Evolutionary conservation across 225 moss, liverwort and hornwort species (phyloP).

Genomic region (Antitrichia curtipendula): DNA sequence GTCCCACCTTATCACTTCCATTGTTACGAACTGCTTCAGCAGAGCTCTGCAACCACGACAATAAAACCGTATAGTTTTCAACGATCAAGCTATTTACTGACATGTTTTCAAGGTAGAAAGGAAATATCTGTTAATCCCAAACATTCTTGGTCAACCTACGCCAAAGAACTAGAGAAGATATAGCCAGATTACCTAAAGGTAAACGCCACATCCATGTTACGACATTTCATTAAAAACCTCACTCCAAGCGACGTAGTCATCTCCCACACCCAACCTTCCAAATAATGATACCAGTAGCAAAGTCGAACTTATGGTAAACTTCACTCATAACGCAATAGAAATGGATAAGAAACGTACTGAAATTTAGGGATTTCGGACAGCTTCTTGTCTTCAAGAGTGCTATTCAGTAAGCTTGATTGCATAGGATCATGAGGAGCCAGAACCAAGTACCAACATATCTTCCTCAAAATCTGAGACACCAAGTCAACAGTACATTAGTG

Average conservation of each 20-base stretch:
- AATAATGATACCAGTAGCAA: background rate
- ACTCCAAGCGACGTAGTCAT: background rate
- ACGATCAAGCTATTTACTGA: background rate
- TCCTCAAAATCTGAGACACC: conserved; percentile 69
- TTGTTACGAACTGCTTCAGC: conserved; percentile 79
- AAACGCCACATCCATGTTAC: background rate
- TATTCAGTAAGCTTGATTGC: conserved; percentile 94
- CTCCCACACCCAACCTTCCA: background rate
- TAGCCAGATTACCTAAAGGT: background rate
- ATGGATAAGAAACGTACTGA: conserved; percentile 36
- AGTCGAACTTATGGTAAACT: background rate
- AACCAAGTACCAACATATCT: conserved; percentile 89
- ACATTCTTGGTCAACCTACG: background rate
- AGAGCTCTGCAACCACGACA: conserved; percentile 48
- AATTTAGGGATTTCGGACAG: conserved; percentile 92
- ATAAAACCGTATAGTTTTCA: background rate
- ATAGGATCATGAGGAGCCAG: conserved; percentile 86
- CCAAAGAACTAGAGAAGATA: conserved; percentile 13
- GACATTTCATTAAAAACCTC: background rate
- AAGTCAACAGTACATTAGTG: background rate
- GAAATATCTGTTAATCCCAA: background rate
- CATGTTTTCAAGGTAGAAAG: conserved; percentile 33
- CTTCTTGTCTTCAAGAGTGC: conserved; percentile 92
- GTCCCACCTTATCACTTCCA: conserved; percentile 46
- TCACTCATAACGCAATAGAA: background rate